Evolutionary conservation across 2,329 filamentous ascomycete species (phyloP), one percentile per base, ranked within the genome.

Genomic region (Fusarium pseudonygamai): DNA sequence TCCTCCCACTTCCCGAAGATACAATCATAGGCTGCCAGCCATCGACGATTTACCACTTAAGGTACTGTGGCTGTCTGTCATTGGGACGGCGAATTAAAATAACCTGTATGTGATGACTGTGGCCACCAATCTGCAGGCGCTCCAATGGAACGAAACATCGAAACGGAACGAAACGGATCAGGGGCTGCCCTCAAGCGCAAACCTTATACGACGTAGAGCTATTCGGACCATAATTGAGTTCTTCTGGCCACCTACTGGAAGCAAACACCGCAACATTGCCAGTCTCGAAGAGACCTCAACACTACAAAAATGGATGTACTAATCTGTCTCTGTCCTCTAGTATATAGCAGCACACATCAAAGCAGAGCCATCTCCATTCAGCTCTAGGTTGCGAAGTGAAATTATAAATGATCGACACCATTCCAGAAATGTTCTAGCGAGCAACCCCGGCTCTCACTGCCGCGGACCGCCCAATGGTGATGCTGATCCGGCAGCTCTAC

Each of bases 401-500:
- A 50, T 50, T 34, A 20, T 7, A 50, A 20, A 34, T 4, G 34
- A 30, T 39, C 18, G 18, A 16, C 30, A 20, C 30, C 47, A 50
- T 50, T 34, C 47, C 47, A n/a, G 34, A 55, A 55, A 39, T 22
- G 32, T 39, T 37, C 24, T 55, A 34, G 47, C 15, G 1, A 34
- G 5, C 22, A 10, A 24, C 4, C 47, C 30, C 7, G 15, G 22
- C 47, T 32, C 47, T 24, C 22, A 50, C 47, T 50, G 15, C 28
- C 47, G 28, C 2, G 28, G 6, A 24, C 2, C 22, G 16, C 28
- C 47, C 30, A 34, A 32, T 50, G 16, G 47, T 34, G 12, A 24
- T 50, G 47, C 50, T 55, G 14, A 50, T 57, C 55, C 39, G 39
- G 55, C 40, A 57, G n/a, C 39, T 34, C 30, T 57, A 46, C n/a